Percentiles rank a stretch among this genome's conserved stretches.
Evolutionary conservation across 2,329 filamentous ascomycete genomes (phyloP).

Genomic region (Ceratocystis ficicola): DNA sequence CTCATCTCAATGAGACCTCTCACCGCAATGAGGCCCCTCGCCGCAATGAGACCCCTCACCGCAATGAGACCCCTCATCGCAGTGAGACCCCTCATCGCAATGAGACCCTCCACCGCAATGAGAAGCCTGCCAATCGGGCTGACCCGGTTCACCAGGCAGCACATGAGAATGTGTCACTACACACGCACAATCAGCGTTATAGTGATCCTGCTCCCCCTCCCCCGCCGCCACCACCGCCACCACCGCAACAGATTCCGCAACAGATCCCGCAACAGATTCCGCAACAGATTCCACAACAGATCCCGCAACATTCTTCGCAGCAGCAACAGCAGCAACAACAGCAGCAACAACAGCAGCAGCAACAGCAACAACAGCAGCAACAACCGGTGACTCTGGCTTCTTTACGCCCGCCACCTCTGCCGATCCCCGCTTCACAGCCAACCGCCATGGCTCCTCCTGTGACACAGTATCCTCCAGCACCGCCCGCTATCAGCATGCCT

Average conservation of each 20-base stretch:
- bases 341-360: too few species aligned
- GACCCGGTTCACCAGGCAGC: conserved; percentile 9
- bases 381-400: conserved; percentile 23
- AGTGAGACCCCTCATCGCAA: neutral
- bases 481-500: conserved; percentile 31
- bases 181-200: conserved; percentile 13
- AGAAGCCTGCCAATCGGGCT: neutral
- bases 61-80: neutral
- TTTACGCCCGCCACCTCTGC: conserved; percentile 21
- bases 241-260: conserved; percentile 12
- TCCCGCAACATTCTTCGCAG: conserved; percentile 4
- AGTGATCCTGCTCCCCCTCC: conserved; percentile 13
- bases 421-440: conserved; percentile 17
- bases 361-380: conserved; percentile 14
- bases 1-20: neutral
- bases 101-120: conserved; percentile 14
- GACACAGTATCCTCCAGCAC: conserved; percentile 21
- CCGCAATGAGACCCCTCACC: neutral
- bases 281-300: neutral
- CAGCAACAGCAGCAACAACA: too few species aligned
- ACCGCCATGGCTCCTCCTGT: conserved; percentile 22
- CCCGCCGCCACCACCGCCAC: conserved; percentile 16
- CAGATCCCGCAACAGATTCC: neutral
- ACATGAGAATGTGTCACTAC: conserved; percentile 12
- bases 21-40: conserved; percentile 12